Conservation (phyloP, 2,329 filamentous ascomycete genomes). For the Fusarium sp. region DNA sequence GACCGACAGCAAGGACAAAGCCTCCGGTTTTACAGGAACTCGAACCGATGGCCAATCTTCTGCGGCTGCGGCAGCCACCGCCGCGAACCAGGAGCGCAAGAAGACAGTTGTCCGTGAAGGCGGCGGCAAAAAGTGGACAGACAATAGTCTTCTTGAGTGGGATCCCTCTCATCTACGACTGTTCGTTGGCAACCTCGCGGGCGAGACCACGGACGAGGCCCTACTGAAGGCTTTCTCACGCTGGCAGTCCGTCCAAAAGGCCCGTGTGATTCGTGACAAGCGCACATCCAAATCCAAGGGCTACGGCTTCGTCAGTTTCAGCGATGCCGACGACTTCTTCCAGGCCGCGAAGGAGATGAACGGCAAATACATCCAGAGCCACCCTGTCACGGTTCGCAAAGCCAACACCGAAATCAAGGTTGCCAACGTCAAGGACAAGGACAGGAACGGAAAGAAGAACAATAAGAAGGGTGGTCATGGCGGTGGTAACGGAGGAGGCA, state of each 20-base stretch:
- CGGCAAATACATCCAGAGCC: conserved; percentile 98
- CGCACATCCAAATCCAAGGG: conserved; percentile 96
- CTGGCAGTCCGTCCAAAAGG: conserved; percentile 91
- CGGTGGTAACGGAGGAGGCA: conserved; percentile 47
- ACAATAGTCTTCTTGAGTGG: conserved; percentile 92
- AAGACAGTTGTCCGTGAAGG: conserved; percentile 91
- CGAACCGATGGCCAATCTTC: conserved; percentile 57
- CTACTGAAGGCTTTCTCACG: conserved; percentile 92
- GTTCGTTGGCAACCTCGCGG: conserved; percentile 96
- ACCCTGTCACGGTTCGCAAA: conserved; percentile 88
- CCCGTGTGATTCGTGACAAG: conserved; percentile 94
- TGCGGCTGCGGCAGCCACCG: conserved; percentile 34
- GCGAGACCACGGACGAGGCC: conserved; percentile 96
- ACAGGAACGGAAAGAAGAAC: conserved; percentile 55
- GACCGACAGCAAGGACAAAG: conserved; percentile 53
- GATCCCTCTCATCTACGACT: conserved; percentile 93
- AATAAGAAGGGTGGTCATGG: conserved; percentile 53
- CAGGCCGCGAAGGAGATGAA: conserved; percentile 98
- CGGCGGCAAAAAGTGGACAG: conserved; percentile 93
- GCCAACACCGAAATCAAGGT: conserved; percentile 93
- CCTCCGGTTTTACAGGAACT: conserved; percentile 49
- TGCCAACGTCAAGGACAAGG: conserved; percentile 73
- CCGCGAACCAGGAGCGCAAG: conserved; percentile 68
- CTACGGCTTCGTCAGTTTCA: conserved; percentile 96
- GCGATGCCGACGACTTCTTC: conserved; percentile 96